phyloP scores from a whole-genome alignment of 1,284 basidiomycete species.

The Coniferiporia sulphurascens region DNA sequence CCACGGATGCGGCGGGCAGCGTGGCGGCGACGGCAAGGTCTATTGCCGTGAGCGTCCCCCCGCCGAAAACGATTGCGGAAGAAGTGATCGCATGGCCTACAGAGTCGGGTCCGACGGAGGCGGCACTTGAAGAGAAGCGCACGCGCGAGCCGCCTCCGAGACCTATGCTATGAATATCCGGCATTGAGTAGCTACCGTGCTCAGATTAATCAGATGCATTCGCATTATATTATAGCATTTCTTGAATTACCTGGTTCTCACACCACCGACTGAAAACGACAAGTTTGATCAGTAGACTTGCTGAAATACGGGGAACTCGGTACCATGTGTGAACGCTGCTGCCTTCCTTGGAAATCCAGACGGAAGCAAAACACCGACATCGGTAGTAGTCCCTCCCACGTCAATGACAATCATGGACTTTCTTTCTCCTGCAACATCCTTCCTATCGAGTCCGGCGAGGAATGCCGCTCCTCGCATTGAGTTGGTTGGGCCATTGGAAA shows the following conservation, averaged over 20 bases:
- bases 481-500: slow-evolving; percentile 56
- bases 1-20: neutral
- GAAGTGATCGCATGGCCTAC: slow-evolving; percentile 48
- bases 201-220: slow-evolving; percentile 7
- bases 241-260: slow-evolving; percentile 27
- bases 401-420: slow-evolving; percentile 51
- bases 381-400: slow-evolving; percentile 54
- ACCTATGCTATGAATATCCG: slow-evolving; percentile 46
- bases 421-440: slow-evolving; percentile 26
- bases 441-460: slow-evolving; percentile 38
- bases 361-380: slow-evolving; percentile 46
- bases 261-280: slow-evolving; percentile 28
- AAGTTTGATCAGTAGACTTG: neutral
- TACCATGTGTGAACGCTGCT: slow-evolving; percentile 41
- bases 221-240: neutral
- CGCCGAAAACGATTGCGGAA: slow-evolving; percentile 46
- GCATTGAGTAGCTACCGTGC: slow-evolving; percentile 41
- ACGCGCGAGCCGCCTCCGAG: slow-evolving; percentile 54
- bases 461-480: slow-evolving; percentile 58
- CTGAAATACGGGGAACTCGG: neutral
- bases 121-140: slow-evolving; percentile 28
- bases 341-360: slow-evolving; percentile 50
- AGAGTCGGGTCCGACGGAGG: slow-evolving; percentile 51
- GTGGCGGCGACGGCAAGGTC: slow-evolving; percentile 44
- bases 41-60: slow-evolving; percentile 46